Conservation (phyloP, 2,329 filamentous ascomycete species). For the Sclerotinia trifoliorum region DNA sequence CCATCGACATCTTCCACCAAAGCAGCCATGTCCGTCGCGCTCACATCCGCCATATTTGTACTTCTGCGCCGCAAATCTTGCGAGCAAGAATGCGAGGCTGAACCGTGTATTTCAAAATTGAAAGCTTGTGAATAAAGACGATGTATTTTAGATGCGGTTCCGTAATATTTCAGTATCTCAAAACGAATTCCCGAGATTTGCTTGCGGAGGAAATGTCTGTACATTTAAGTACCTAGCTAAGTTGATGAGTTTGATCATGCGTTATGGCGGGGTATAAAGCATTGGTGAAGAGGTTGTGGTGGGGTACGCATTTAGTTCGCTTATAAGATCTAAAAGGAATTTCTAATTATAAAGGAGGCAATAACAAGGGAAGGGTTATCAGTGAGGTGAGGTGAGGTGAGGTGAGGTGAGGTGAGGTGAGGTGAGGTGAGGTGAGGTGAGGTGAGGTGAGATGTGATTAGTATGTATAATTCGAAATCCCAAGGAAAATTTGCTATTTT, state of each 20-base stretch:
- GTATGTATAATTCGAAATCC: neutral
- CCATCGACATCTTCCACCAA: neutral
- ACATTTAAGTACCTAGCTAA: neutral
- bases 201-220: neutral
- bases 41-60: neutral
- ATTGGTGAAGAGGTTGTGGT: constrained; percentile 2
- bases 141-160: neutral
- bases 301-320: neutral
- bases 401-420: neutral
- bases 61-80: neutral
- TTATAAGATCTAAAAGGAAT: no score
- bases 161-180: neutral
- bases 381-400: neutral
- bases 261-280: neutral
- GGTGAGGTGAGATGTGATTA: neutral
- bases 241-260: neutral
- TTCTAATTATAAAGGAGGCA: neutral
- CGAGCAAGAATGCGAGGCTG: neutral
- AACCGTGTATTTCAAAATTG: neutral
- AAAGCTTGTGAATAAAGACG: neutral
- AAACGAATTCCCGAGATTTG: neutral
- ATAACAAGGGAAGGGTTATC: neutral
- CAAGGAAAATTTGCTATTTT: no score
- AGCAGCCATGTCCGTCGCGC: neutral
- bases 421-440: neutral